Evolutionary conservation across 2,329 filamentous ascomycete genomes (phyloP), one percentile per base, ranked within the genome.

Genomic region (Penicillium sp.): DNA sequence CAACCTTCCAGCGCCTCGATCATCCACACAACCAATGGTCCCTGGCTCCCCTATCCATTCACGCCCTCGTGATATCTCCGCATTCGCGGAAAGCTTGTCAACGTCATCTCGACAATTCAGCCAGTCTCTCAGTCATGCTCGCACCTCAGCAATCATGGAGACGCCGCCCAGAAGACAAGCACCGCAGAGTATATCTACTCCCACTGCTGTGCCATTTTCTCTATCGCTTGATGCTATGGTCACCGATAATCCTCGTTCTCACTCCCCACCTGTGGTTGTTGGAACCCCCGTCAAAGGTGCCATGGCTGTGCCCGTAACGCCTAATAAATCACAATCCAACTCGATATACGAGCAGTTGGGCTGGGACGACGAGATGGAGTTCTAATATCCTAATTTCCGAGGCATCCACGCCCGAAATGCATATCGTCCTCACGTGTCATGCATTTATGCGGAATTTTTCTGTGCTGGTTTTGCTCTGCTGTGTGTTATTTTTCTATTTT

Each of bases 311-410:
- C 71, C 72, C 2, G 67, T 69, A 21, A 75, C 71, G 8, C 71
- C 69, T 19, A 71, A 74, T 54, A 74, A 73, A 50, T 65, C 65
- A 10, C 62, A 67, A 37, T 70, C 75, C 6, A 74, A 59, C 41
- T 74, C 76, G 9, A 75, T 80, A 43, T 80, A 80, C 56, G 74
- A 74, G 57, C 68, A 73, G 46, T 59, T 80, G 50, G 78, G 78
- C 51, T 80, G 78, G 78, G 73, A 78, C 59, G 74, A 77, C 56
- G 70, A 73, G 43, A 60, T 69, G 61, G 65, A 64, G 19, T 31
- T 68, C 23, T 69, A 57, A 60, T 35, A 29, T 29, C 29, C 13
- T 19, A n/a, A 13, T 37, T 31, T 19, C 17, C 12, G 10, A 37
- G 21, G 42, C 35, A 56, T 43, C 19, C 37, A 23, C n/a, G 38